phyloP scores from a whole-genome alignment of 768 basidiomycete genomes.

The Auricularia cornea region DNA sequence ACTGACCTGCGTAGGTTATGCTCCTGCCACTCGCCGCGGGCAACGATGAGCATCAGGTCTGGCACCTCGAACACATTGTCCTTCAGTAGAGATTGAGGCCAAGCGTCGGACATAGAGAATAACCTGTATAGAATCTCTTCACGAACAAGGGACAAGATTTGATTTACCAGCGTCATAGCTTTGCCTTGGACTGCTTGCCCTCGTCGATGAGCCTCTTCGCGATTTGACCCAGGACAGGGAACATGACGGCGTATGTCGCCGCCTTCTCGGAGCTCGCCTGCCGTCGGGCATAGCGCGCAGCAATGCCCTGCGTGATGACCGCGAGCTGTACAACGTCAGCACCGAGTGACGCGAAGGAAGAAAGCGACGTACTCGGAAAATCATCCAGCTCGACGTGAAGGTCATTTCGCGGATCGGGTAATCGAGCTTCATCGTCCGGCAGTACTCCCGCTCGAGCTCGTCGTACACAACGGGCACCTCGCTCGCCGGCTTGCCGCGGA shows the following conservation, averaged over 20 bases:
- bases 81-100: no score
- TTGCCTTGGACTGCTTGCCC: conserved; percentile 10
- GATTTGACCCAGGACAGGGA: conserved; percentile 55
- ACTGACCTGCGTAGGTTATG: no score
- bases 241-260: conserved; percentile 32
- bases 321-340: conserved; percentile 41
- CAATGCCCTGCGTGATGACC: conserved; percentile 84
- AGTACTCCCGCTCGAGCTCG: conserved; percentile 77
- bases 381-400: conserved; percentile 80
- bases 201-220: conserved; percentile 39
- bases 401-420: conserved; percentile 75
- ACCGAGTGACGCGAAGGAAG: not conserved
- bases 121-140: no score
- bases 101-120: no score
- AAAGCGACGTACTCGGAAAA: conserved; percentile 54
- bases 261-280: conserved; percentile 88
- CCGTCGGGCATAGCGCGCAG: conserved; percentile 73
- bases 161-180: conserved; percentile 10
- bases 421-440: conserved; percentile 49
- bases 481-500: conserved; percentile 42
- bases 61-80: no score
- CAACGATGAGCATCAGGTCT: no score
- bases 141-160: no score
- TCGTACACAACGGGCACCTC: conserved; percentile 58
- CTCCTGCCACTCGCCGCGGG: no score